These are phyloP conservation scores for Dendrothele bispora DNA, from an alignment of 768 basidiomycete genomes.

Conservation along the genomic window DNA sequence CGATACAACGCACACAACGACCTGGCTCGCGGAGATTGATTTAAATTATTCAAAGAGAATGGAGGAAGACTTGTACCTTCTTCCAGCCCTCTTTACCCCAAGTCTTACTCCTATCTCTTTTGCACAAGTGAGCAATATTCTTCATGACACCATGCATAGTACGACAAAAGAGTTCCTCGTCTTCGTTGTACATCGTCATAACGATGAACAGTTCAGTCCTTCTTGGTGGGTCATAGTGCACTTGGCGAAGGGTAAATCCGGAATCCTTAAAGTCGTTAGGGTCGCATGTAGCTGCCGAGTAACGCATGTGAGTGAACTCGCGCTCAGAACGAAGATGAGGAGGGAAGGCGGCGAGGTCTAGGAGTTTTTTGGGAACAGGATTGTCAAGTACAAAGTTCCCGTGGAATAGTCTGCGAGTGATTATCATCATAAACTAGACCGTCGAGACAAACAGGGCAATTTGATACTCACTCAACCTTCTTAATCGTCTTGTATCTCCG, in stretches of 20 bases:
- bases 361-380: slow-evolving; percentile 86
- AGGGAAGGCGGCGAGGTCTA: slow-evolving; percentile 50
- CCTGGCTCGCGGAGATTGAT: slow-evolving; percentile 25
- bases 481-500: slow-evolving; percentile 93
- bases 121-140: slow-evolving; percentile 88
- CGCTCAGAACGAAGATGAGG: slow-evolving; percentile 52
- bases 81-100: slow-evolving; percentile 99
- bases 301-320: slow-evolving; percentile 95
- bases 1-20: slow-evolving; percentile 89
- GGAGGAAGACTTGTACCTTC: slow-evolving; percentile 45
- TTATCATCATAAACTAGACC: not conserved
- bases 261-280: slow-evolving; percentile 86
- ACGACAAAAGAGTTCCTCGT: slow-evolving; percentile 85
- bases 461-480: slow-evolving; percentile 69
- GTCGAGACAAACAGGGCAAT: not conserved
- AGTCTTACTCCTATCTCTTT: slow-evolving; percentile 83
- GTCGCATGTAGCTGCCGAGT: slow-evolving; percentile 94
- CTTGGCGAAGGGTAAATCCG: slow-evolving; percentile 86
- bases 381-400: slow-evolving; percentile 94
- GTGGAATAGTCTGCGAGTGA: slow-evolving; percentile 63
- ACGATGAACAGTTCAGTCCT: slow-evolving; percentile 95
- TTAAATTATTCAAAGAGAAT: not conserved
- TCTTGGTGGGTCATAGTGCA: slow-evolving; percentile 88
- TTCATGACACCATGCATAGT: slow-evolving; percentile 97
- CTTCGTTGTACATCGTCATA: slow-evolving; percentile 98